phyloP scores from a whole-genome alignment of 208 protist species.

The Trypanosomatidae sp. region DNA sequence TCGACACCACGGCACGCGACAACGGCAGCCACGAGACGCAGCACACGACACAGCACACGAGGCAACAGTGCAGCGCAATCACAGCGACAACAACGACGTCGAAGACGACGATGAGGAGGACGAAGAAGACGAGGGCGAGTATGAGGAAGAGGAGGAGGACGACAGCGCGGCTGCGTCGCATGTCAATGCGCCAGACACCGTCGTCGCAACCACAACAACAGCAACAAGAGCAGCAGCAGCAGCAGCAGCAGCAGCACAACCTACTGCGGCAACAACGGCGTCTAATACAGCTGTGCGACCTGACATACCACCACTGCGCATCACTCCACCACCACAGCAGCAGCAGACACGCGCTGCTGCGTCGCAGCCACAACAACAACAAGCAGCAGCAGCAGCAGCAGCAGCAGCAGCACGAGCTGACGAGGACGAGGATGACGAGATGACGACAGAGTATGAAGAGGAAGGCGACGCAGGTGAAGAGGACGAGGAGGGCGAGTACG shows the following conservation, averaged over 20 bases:
- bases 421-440: conserved; percentile 12
- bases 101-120: conserved; percentile 10
- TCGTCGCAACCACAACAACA: too few species aligned
- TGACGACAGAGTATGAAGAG: conserved; percentile 13
- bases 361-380: background rate
- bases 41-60: too few species aligned
- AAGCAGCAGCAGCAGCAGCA: background rate
- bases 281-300: background rate
- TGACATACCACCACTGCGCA: background rate
- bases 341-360: background rate
- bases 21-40: too few species aligned
- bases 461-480: conserved; percentile 8
- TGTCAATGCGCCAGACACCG: background rate
- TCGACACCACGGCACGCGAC: too few species aligned
- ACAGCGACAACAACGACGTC: too few species aligned
- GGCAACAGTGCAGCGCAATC: too few species aligned
- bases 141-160: conserved; percentile 12
- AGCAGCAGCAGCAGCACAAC: background rate
- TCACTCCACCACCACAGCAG: background rate
- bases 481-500: conserved; percentile 1
- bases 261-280: too few species aligned
- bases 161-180: background rate
- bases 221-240: background rate
- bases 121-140: conserved; percentile 19
- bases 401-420: background rate